Base-by-base conservation (phyloP, 345 rosid species). In the Stellera chamaejasme region DNA sequence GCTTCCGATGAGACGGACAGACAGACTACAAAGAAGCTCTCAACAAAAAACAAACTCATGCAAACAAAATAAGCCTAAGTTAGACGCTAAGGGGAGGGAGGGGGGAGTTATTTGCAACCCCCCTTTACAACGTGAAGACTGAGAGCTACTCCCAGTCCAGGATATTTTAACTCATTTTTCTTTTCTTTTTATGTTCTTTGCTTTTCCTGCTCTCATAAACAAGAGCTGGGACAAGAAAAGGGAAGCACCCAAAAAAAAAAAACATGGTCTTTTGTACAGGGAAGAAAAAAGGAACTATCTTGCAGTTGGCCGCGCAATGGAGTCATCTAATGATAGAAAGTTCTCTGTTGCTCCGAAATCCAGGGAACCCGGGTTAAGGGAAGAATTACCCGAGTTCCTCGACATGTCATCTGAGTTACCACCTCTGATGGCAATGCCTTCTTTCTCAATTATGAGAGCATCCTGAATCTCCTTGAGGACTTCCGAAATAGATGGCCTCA, bases 401-500 rank as follows among this genome's bases (percentile, higher is more conserved):
- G 88, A 87, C 75, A 85, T 76, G 12, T 88, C 88, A 43, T 90
- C 99, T 0, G 97, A 90, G 48, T 63, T 59, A 2, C 93, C 95
- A 16, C 79, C 95, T 71, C 87, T 82, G 0, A 69, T 57, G 0
- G 71, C 65, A 66, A 68, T 45, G 3, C 68, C 71, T 58, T 83
- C 97, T 66, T 79, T 84, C 68, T 94, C 99, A 0, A 87, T 90
- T 54, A 62, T 44, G 50, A 94, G 76, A 4, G 99, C 95, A 27
- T 94, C 99, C 79, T 87, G 96, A 49, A 94, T 74, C 73, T 94
- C 99, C 67, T 94, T 94, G 49, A 87, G 88, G 60, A 90, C 97
- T 47, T 90, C 96, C 0, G 99, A 90, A 44, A 94, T 90, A 0
- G 95, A 82, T 2, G 99, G 97, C 68, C 99, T 83, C 95, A 83